Percentiles rank a stretch among this genome's conserved stretches.
Evolutionary conservation across 139 green algal species (phyloP).

Genomic region (Picochlorum costavermella): DNA sequence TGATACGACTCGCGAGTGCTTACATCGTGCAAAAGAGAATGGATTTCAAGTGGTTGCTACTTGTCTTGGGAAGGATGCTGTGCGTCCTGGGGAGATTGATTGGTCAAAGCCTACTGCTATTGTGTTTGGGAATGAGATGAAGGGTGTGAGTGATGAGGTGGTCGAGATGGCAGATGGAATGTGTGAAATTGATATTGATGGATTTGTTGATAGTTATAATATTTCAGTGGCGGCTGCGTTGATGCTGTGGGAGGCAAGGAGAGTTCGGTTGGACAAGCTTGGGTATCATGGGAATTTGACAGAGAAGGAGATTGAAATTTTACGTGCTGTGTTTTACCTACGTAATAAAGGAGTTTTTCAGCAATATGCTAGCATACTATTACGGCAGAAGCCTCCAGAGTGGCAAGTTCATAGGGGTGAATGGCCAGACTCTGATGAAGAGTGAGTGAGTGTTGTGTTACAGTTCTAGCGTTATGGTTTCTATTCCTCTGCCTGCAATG

Average conservation of each 20-base stretch:
- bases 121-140: slow-evolving; percentile 71
- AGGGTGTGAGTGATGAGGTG: slow-evolving; percentile 44
- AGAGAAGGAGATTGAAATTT: slow-evolving; percentile 26
- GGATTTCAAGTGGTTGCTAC: slow-evolving; percentile 57
- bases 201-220: slow-evolving; percentile 79
- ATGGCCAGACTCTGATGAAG: slow-evolving; percentile 1
- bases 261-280: slow-evolving; percentile 15
- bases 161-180: slow-evolving; percentile 47
- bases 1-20: slow-evolving; percentile 39
- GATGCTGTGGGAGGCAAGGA: slow-evolving; percentile 30
- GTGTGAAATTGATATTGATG: slow-evolving; percentile 59
- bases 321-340: slow-evolving; percentile 40
- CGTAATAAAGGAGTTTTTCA: slow-evolving; percentile 21
- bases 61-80: slow-evolving; percentile 23
- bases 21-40: slow-evolving; percentile 37
- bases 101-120: slow-evolving; percentile 67
- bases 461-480: neutral
- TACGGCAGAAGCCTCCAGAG: slow-evolving; percentile 18
- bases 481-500: slow-evolving; percentile 8
- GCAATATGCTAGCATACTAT: slow-evolving; percentile 9
- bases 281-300: slow-evolving; percentile 31
- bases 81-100: slow-evolving; percentile 55
- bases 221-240: slow-evolving; percentile 43
- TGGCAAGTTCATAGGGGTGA: slow-evolving; percentile 21
- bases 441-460: slow-evolving; percentile 1